These are phyloP conservation scores for Clitopilus hobsonii DNA, from an alignment of 768 basidiomycete genomes.

Conservation along the genomic window DNA sequence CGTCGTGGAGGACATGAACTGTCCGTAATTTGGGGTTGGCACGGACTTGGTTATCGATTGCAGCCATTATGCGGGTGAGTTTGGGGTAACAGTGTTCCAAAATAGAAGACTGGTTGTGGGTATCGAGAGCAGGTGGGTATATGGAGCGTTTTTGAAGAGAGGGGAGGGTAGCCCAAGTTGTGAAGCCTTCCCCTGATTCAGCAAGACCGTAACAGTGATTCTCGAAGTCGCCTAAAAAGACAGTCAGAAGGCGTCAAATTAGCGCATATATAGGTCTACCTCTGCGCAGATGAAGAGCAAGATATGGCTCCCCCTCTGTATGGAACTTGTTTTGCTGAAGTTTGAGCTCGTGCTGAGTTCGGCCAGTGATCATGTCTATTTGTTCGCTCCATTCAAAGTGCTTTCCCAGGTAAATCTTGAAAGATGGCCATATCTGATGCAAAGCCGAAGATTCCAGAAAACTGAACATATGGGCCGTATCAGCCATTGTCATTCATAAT, in stretches of 20 bases:
- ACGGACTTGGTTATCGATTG: conserved; percentile 30
- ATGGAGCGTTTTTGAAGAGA: conserved; percentile 21
- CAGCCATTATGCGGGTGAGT: conserved; percentile 33
- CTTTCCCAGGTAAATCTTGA: conserved; percentile 29
- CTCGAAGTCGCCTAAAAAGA: conserved; percentile 34
- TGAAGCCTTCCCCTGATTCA: conserved; percentile 30
- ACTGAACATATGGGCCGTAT: conserved; percentile 14
- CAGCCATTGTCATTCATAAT: background rate
- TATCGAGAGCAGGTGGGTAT: conserved; percentile 30
- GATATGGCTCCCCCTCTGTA: conserved; percentile 30
- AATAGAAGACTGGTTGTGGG: conserved; percentile 28
- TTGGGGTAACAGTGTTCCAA: conserved; percentile 41
- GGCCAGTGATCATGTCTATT: conserved; percentile 27
- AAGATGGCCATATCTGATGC: conserved; percentile 36
- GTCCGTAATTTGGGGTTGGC: conserved; percentile 31
- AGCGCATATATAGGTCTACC: conserved; percentile 17
- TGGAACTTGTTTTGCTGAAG: conserved; percentile 20
- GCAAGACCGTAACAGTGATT: conserved; percentile 34
- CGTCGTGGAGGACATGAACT: conserved; percentile 42
- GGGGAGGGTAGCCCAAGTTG: conserved; percentile 46
- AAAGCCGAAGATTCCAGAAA: conserved; percentile 35
- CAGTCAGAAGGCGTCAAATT: background rate
- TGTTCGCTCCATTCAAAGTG: conserved; percentile 38
- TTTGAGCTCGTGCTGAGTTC: conserved; percentile 27
- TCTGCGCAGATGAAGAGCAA: conserved; percentile 43